Evolutionary conservation across 1,284 basidiomycete species (phyloP), one percentile per base, ranked within the genome.

Genomic region (Pisolithus thermaeus): DNA sequence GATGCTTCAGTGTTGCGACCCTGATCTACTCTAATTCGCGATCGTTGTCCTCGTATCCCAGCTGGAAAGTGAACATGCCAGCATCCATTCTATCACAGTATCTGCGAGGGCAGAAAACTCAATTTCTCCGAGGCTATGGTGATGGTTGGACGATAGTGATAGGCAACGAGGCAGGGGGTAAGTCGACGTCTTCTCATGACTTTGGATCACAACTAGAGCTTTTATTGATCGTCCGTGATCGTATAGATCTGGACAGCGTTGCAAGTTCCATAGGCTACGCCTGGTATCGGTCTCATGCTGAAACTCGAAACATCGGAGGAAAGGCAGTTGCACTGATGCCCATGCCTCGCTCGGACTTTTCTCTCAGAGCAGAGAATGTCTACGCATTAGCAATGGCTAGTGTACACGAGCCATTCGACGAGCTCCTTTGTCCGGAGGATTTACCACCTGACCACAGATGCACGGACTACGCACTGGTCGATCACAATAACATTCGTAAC

Each of bases 121-220:
- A 59, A 35, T 79, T 74, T 54, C 62, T 80, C 9, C 58, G 51
- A 28, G 74, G 73, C 28, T 67, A 70, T 49, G 76, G 63, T 11
- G 59, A 63, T 8, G 78, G 83, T 41, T 97, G 92, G 92, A 86
- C 80, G 0, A 74, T 95, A 5, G 85, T 84, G 0, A 90, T 92
- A 80, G 93, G 93, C 1, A 96, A 97, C 64, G 92, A 96, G 69
- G 90, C 93, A 9, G 92, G 92, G 63, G 92, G 93, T 92, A 62
- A 55, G 32, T 4, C 2, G 4, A 80, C 61, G 39, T n/a, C 36
- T 12, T 41, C 20, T 18, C 27, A 27, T 36, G 32, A 43, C 25
- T 36, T n/a, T 25, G 32, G 28, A 25, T 45, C 48, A 16, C 25
- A 7, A 28, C 23, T 45, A 41, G 11, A 39, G 14, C 28, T 47